Conservation (phyloP, 352 stramenopile species). For the Poterioochromonas sp. region DNA sequence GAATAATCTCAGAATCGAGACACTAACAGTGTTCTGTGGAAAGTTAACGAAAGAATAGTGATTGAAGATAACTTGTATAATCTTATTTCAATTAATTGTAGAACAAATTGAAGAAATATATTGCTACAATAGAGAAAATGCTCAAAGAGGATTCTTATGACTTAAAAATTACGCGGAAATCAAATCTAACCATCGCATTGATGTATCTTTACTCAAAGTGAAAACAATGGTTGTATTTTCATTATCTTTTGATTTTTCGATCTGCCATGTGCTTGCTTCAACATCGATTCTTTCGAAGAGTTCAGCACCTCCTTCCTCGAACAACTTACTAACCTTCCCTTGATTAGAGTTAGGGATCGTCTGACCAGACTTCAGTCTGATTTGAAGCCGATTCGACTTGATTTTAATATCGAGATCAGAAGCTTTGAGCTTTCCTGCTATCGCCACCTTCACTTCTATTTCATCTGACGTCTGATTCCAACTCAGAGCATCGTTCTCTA, state of each 20-base stretch:
- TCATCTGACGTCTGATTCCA: constrained; percentile 2
- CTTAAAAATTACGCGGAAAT: not conserved
- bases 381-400: not conserved
- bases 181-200: not conserved
- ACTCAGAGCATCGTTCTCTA: not conserved
- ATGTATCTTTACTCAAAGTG: not conserved
- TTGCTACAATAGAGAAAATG: no score
- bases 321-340: not conserved
- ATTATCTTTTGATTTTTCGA: not conserved
- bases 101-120: not conserved
- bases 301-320: not conserved
- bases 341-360: not conserved
- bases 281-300: not conserved
- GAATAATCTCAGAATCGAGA: not conserved
- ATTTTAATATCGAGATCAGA: constrained; percentile 6
- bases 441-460: not conserved
- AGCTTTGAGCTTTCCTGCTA: not conserved
- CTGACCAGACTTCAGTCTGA: not conserved
- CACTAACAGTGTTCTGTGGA: not conserved
- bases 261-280: not conserved
- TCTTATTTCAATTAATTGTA: not conserved
- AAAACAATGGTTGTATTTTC: not conserved
- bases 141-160: no score
- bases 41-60: not conserved
- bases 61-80: not conserved